Base-by-base conservation (phyloP, 2,329 filamentous ascomycete genomes). In the Hypoxylon sp. region DNA sequence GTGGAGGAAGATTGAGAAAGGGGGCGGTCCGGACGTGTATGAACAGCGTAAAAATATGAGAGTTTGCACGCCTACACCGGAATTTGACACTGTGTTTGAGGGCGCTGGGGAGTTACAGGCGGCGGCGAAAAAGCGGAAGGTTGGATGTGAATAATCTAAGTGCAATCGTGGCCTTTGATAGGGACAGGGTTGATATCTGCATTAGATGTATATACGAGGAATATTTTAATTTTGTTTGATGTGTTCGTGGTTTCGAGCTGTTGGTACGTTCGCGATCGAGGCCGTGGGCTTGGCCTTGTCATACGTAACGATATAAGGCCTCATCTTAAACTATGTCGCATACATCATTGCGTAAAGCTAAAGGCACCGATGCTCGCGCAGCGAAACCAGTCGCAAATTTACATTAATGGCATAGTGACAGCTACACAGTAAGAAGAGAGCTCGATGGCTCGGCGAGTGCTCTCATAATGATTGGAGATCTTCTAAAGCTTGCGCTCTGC, bases 1-100 rank as follows among this genome's bases (percentile, higher is more conserved):
- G 73, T 88, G 85, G 85, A 86, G 82, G 80, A 88, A 84, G 59
- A 85, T 88, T 53, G 85, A 86, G 79, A 82, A 84, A 74, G 35
- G 35, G 6, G 42, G 20, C 11, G 50, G 11, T 31, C 14, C 35
- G 17, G 31, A 14, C 14, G 20, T 7, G 35, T 25, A 25, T 1
- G 61, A n/a, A 14, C 6, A 11, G 13, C 61, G 64, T 11, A 30
- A 48, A 31, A 42, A 58, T 30, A 46, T 33, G 56, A 51, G 61
- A 8, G 61, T 61, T 0, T 66, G 60, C 22, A 69, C 66, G 27
- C 69, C 69, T 11, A 60, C 57, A 22, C 56, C 66, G n/a, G 69
- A 69, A 49, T 71, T 67, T 20, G 69, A 71, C 22, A 58, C 69
- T 40, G 14, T 54, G 25, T 46, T 50, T 10, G 69, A 71, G 37